Evolutionary conservation across 1,284 basidiomycete species (phyloP).

Genomic region (Leccinum insigne): DNA sequence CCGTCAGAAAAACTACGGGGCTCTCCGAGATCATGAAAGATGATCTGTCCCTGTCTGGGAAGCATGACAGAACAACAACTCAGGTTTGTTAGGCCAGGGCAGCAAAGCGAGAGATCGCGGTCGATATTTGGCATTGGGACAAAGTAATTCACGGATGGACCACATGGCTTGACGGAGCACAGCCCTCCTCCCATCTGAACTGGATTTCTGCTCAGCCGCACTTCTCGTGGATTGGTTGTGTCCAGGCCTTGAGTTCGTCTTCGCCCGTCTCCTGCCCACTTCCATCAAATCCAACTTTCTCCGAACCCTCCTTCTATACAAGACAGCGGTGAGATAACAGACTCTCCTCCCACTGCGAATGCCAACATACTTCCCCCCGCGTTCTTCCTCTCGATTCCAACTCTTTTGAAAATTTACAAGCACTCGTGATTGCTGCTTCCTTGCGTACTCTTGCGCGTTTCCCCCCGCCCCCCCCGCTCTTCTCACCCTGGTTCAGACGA

Average conservation of each 20-base stretch:
- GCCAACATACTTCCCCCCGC: constrained; percentile 56
- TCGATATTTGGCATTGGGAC: no score
- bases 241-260: constrained; percentile 47
- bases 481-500: no score
- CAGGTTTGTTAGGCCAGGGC: no score
- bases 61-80: no score
- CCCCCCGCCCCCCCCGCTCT: no score
- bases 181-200: constrained; percentile 16
- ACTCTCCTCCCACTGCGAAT: constrained; percentile 7
- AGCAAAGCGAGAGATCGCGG: no score
- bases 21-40: constrained; percentile 60
- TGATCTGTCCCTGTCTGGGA: constrained; percentile 52
- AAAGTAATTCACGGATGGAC: background rate
- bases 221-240: constrained; percentile 45
- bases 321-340: constrained; percentile 7
- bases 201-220: constrained; percentile 16
- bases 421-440: no score
- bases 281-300: constrained; percentile 22
- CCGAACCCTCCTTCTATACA: background rate
- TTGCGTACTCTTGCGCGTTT: no score
- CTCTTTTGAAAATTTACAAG: constrained; percentile 47
- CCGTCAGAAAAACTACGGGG: constrained; percentile 45
- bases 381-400: constrained; percentile 56
- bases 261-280: constrained; percentile 47
- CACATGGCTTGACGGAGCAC: background rate